Evolutionary conservation across 2,329 filamentous ascomycete genomes (phyloP), one percentile per base, ranked within the genome.

Genomic region (Microcyclosporella mali): DNA sequence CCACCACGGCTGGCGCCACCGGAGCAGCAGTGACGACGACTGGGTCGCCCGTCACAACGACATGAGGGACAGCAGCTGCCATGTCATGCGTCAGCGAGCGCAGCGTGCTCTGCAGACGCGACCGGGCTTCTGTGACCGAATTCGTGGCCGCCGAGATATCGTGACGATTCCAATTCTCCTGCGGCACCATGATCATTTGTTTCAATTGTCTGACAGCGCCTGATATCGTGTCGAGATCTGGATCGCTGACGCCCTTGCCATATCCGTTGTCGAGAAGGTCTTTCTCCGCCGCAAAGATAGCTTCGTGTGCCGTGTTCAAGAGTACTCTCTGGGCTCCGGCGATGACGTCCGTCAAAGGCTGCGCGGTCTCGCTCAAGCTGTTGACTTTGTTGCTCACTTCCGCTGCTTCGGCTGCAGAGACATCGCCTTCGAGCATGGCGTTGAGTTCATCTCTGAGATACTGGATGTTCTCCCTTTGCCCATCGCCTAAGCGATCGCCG

Each of bases 271-370:
- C 55, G 2, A 61, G 41, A 2, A 62, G 46, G n/a, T 59, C 58
- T 30, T 60, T 61, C 38, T 65, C 61, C 9, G 53, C 60, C 1
- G 55, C 56, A 18, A 65, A 63, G 35, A 65, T 62, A 14, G 59
- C 60, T 35, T 63, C 60, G 37, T 65, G 63, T 1, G 63, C 62
- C 6, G 61, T 45, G 14, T 53, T 57, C 38, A 64, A 38, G 8
- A 63, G 50, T 1, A 52, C 27, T 28, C 62, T 61, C 16, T 60
- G 53, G 1, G 56, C 53, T 11, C 55, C 48, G 9, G 50, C 43
- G 7, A 58, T 48, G 9, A 51, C 46, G 6, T 51, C 36, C 2
- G 46, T 49, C 32, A 65, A 47, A 7, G 61, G 59, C 9, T 45
- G 41, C 10, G 51, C 40, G 6, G 43, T 48, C 33, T 53, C 37